A percentile compares a stretch with the other conserved stretches of the same genome.
These are phyloP conservation scores for Kwoniella europaea DNA, from an alignment of 768 basidiomycete genomes.

Conservation along the genomic window DNA sequence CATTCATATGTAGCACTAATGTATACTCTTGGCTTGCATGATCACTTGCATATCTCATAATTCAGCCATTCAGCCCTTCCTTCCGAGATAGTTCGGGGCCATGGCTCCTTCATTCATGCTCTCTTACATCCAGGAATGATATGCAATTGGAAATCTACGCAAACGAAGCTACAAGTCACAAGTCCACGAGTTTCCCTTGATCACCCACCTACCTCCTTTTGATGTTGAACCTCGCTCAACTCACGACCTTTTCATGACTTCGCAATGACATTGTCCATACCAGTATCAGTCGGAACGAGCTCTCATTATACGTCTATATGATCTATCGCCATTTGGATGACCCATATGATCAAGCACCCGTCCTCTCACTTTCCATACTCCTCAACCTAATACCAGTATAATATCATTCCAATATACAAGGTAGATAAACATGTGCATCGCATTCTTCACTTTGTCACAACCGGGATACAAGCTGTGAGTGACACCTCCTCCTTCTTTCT, in stretches of 20 bases:
- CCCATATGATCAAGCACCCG: not conserved
- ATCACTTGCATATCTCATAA: too few relatives aligned
- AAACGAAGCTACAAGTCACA: not conserved
- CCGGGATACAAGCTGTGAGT: constrained; percentile 52
- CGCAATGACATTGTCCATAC: not conserved
- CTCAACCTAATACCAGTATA: not conserved
- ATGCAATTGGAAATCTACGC: not conserved
- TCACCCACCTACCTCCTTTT: not conserved
- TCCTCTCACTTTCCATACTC: not conserved
- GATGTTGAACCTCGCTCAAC: not conserved
- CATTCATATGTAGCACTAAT: not conserved
- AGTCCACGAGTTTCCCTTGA: not conserved
- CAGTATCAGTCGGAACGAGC: not conserved
- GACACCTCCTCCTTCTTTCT: not conserved
- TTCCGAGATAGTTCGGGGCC: too few relatives aligned
- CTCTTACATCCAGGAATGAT: too few relatives aligned
- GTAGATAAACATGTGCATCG: constrained; percentile 46
- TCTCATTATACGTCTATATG: not conserved
- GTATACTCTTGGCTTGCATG: not conserved
- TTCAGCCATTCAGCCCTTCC: too few relatives aligned
- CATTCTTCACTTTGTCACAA: constrained; percentile 44
- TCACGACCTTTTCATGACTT: not conserved
- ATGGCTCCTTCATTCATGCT: too few relatives aligned
- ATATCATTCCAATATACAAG: not conserved
- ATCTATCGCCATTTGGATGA: not conserved